Evolutionary conservation across 331 rosid species (phyloP), one percentile per base, ranked within the genome.

Genomic region (Rhamnella rubrinervis): DNA sequence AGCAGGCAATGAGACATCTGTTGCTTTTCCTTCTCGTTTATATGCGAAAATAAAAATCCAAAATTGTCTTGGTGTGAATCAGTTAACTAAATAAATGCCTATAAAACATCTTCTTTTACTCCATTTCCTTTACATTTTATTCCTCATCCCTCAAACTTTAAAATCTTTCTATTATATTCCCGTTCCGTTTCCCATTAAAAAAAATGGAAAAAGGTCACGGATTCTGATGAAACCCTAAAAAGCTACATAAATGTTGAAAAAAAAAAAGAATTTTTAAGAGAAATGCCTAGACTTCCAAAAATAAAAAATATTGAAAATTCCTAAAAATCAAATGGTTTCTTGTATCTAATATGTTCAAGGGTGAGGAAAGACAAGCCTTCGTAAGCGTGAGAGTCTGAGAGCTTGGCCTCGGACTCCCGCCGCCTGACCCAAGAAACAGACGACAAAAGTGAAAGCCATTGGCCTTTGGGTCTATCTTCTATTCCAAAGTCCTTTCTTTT

Each of bases 401-500:
- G 61, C 72, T 65, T 78, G 71, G 58, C 74, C 72, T 61, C 61
- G 63, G 71, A 85, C 83, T 72, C 89, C 85, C 82, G 97, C 97
- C 97, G 92, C 95, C 95, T 87, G 86, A 46, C 77, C 50, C 81
- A 69, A 72, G 71, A 25, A 61, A 66, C 62, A 53, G 25, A 6
- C 25, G 6, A 53, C 12, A 18, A n/a, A 53, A 53, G 58, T 1
- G 58, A 7, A 8, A 19, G 25, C 25, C 58, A 18, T 19, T 53
- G 21, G 20, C 21, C 9, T 53, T 53, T 61, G 20, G 71, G 52
- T 76, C 74, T 72, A 85, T 77, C 78, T 71, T 71, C 75, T 74
- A 66, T 78, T 74, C 75, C 61, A 56, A 73, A 63, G 63, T 60
- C 49, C 65, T 72, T 63, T 10, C 59, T 49, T 56, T 65, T 44